Percentiles rank a stretch among this genome's conserved stretches.
These are phyloP conservation scores for Mucor mucedo DNA, from an alignment of 371 early-diverging fungal species.

Conservation along the genomic window DNA sequence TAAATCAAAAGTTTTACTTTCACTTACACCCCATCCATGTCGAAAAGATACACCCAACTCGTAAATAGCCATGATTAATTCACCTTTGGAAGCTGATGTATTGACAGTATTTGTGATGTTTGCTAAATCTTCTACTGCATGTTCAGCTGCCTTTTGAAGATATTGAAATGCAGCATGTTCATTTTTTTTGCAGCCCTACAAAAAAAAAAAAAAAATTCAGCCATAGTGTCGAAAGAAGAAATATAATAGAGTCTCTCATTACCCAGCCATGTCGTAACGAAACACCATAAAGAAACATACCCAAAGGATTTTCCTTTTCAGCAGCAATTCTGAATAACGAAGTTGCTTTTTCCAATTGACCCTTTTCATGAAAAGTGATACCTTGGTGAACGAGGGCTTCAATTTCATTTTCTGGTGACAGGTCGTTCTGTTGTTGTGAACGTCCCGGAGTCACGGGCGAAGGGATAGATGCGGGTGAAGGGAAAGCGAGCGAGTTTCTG, in stretches of 20 bases:
- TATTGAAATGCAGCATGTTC: conserved; percentile 69
- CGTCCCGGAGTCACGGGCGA: conserved; percentile 17
- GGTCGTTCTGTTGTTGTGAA: too few species aligned
- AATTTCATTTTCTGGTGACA: conserved; percentile 12
- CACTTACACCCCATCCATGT: conserved; percentile 88
- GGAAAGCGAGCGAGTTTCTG: conserved; percentile 6
- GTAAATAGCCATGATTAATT: conserved; percentile 81
- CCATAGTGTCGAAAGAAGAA: background rate
- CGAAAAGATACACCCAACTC: conserved; percentile 85
- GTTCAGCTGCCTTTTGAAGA: conserved; percentile 79
- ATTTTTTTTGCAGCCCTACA: conserved; percentile 72
- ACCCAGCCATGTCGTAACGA: conserved; percentile 86
- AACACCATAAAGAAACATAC: conserved; percentile 83
- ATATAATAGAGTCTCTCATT: background rate
- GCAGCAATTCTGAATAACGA: conserved; percentile 76
- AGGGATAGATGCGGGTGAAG: conserved; percentile 23
- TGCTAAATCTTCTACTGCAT: conserved; percentile 66
- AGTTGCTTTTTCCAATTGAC: conserved; percentile 73
- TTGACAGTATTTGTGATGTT: conserved; percentile 35
- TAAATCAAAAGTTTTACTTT: too few species aligned
- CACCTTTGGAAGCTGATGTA: conserved; percentile 53
- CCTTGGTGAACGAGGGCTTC: conserved; percentile 52
- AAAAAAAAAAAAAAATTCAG: too few species aligned
- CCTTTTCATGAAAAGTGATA: conserved; percentile 71
- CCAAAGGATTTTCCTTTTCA: conserved; percentile 67